Evolutionary conservation across 176 grass and related monocot species (phyloP).

Genomic region (Chrysopogon serrulatus): DNA sequence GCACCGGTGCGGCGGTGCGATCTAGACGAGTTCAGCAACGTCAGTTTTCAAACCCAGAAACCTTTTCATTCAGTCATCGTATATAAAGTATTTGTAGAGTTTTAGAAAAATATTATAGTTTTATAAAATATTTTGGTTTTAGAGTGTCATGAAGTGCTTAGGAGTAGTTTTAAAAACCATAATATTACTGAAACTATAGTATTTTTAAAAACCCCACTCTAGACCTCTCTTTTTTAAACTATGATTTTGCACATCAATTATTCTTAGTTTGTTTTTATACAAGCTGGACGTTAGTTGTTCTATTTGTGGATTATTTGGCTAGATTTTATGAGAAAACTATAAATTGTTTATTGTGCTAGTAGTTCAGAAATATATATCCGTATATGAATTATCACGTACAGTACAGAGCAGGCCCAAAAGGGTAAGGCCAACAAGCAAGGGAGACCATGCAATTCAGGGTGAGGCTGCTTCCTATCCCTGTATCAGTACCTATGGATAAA

Average conservation of each 20-base stretch:
- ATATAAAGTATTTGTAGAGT: background rate
- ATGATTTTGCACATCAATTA: too few relatives aligned
- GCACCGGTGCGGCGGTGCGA: background rate
- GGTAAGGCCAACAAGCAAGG: background rate
- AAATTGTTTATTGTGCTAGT: background rate
- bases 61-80: background rate
- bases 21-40: background rate
- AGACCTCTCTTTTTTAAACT: too few relatives aligned
- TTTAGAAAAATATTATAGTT: too few relatives aligned
- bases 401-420: background rate
- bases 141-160: too few relatives aligned
- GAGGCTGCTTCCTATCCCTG: background rate
- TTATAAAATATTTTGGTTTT: too few relatives aligned
- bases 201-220: too few relatives aligned
- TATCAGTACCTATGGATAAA: too few relatives aligned
- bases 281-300: background rate
- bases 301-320: background rate
- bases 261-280: background rate
- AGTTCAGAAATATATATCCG: background rate
- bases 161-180: too few relatives aligned
- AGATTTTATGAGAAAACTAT: background rate
- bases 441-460: too few relatives aligned
- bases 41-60: background rate
- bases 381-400: background rate
- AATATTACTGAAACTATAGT: too few relatives aligned